A percentile compares a stretch with the other conserved stretches of the same genome.
Conservation (phyloP, 495 filamentous ascomycete genomes). For the Trypethelium eluteriae region DNA sequence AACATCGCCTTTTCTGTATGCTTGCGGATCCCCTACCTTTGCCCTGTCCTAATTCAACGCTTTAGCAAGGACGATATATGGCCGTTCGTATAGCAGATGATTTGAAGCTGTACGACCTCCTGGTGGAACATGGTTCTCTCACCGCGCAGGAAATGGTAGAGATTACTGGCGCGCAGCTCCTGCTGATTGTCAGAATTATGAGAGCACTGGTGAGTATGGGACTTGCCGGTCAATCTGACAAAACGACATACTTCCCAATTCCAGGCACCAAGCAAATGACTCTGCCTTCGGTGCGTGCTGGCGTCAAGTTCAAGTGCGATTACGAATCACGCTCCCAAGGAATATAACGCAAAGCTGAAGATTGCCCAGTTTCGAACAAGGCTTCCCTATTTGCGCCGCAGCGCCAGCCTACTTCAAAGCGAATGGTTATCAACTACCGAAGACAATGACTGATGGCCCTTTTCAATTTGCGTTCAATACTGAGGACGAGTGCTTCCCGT, state of each 20-base stretch:
- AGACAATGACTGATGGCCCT: slow-evolving; percentile 15
- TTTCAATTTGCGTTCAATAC: slow-evolving; percentile 18
- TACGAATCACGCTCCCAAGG: neutral
- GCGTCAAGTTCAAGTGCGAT: slow-evolving; percentile 13
- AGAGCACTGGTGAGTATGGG: slow-evolving; percentile 17
- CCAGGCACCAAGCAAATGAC: slow-evolving; percentile 17
- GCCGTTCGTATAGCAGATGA: slow-evolving; percentile 17
- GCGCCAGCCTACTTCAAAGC: slow-evolving; percentile 15
- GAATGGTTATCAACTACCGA: slow-evolving; percentile 14
- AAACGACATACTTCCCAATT: slow-evolving; percentile 8
- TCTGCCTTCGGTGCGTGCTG: slow-evolving; percentile 9
- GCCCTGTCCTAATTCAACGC: neutral
- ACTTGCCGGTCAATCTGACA: slow-evolving; percentile 13
- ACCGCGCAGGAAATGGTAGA: slow-evolving; percentile 6
- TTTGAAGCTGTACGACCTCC: slow-evolving; percentile 17
- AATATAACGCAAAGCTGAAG: neutral
- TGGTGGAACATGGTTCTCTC: slow-evolving; percentile 6
- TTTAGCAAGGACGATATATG: slow-evolving; percentile 13
- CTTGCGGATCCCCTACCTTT: neutral
- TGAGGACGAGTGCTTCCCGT: slow-evolving; percentile 11
- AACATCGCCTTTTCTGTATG: slow-evolving; percentile 13
- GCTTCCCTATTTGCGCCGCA: slow-evolving; percentile 7
- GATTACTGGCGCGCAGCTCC: slow-evolving; percentile 4
- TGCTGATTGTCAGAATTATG: slow-evolving; percentile 12
- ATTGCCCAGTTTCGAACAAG: slow-evolving; percentile 8